Evolutionary conservation across 495 filamentous ascomycete genomes (phyloP).

Genomic region (Aspergillus mulundensis): DNA sequence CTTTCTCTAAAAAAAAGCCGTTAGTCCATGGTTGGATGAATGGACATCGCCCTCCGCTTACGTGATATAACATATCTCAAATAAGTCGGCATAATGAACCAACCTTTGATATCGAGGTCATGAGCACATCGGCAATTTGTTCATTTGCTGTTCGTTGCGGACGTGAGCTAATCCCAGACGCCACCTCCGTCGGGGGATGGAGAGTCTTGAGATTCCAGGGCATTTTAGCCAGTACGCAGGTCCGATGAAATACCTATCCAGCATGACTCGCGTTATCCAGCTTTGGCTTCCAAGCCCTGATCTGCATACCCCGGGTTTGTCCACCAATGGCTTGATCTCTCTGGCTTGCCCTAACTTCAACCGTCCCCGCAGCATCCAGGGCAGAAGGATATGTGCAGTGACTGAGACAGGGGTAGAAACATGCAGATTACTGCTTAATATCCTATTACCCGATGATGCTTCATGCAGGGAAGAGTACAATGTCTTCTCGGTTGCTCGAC

Average conservation of each 20-base stretch:
- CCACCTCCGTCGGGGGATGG: too few species aligned
- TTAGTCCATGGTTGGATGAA: too few species aligned
- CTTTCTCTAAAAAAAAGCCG: too few species aligned
- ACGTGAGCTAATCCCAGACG: too few species aligned
- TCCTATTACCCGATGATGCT: not conserved
- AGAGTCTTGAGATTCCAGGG: too few species aligned
- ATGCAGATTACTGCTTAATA: not conserved
- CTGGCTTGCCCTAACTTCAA: not conserved
- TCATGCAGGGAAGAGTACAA: too few species aligned
- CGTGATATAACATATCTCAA: too few species aligned
- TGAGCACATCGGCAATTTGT: not conserved
- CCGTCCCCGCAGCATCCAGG: not conserved
- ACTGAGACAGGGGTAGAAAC: not conserved
- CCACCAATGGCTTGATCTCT: not conserved
- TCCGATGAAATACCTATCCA: not conserved
- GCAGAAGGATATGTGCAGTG: not conserved
- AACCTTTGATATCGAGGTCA: too few species aligned
- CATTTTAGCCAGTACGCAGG: too few species aligned
- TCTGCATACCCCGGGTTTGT: not conserved
- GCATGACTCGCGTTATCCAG: not conserved
- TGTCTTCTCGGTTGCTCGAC: not conserved
- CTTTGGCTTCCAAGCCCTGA: not conserved
- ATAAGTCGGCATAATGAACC: too few species aligned
- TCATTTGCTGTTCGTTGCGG: not conserved
- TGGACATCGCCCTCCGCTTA: too few species aligned